These are phyloP conservation scores for Tribonema minus DNA, from an alignment of 108 stramenopile species.

Conservation along the genomic window DNA sequence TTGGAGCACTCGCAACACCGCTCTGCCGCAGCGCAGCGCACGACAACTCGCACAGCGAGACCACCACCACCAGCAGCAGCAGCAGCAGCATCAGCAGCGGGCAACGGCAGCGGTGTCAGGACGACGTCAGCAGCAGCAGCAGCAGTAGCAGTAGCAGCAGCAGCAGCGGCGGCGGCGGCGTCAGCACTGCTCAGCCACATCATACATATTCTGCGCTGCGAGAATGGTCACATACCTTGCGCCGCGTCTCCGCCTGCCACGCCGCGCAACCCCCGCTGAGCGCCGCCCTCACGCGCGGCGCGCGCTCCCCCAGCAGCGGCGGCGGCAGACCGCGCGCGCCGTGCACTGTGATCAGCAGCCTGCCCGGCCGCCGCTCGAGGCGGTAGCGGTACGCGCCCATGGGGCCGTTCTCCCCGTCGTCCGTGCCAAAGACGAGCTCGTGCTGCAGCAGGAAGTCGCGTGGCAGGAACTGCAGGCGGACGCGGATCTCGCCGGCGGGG, in stretches of 20 bases:
- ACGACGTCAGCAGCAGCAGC: too few relatives aligned
- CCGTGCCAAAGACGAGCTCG: slow-evolving; percentile 1
- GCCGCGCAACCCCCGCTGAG: background rate
- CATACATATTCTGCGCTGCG: too few relatives aligned
- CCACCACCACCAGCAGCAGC: background rate
- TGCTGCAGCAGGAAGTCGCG: slow-evolving; percentile 12
- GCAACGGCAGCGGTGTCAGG: too few relatives aligned
- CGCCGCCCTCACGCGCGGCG: background rate
- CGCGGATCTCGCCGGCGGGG: background rate
- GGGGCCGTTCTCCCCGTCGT: slow-evolving; percentile 26
- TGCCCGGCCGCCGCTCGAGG: background rate
- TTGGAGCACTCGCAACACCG: too few relatives aligned
- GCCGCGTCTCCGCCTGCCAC: too few relatives aligned
- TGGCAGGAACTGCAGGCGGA: background rate
- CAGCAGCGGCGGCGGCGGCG: too few relatives aligned
- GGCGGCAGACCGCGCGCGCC: background rate
- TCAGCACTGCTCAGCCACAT: too few relatives aligned
- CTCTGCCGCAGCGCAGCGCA: too few relatives aligned
- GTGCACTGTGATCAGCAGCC: background rate
- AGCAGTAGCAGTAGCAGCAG: too few relatives aligned
- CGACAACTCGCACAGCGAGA: background rate
- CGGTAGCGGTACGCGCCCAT: background rate
- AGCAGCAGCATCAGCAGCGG: too few relatives aligned
- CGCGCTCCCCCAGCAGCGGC: background rate
- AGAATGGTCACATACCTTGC: too few relatives aligned